Percentiles rank a stretch among this genome's conserved stretches.
Conservation (phyloP, 108 stramenopile genomes). For the Cyclotella cryptica region DNA sequence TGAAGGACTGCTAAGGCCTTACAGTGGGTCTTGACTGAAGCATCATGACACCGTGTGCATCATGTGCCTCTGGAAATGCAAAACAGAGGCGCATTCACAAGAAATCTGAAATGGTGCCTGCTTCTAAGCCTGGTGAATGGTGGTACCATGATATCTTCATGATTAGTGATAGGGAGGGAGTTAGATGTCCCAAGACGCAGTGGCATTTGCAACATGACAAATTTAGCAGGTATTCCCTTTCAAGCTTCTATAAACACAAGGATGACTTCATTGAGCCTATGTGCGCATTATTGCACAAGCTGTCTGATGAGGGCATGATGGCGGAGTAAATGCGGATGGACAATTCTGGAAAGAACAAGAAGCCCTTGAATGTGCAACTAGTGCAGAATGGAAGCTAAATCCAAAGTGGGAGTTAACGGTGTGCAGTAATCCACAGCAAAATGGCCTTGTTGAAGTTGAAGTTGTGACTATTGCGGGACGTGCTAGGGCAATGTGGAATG, state of each 20-base stretch:
- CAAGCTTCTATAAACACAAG: background rate
- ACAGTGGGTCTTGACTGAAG: background rate
- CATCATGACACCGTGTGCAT: background rate
- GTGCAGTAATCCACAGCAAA: background rate
- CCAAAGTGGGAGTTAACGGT: background rate
- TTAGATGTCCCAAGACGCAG: background rate
- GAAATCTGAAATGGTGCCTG: background rate
- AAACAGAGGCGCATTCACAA: background rate
- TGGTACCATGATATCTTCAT: background rate
- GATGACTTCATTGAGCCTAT: background rate
- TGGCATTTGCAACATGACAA: background rate
- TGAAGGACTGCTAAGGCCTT: background rate
- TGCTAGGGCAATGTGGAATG: background rate
- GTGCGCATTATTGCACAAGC: background rate
- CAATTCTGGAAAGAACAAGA: background rate
- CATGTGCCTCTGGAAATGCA: background rate
- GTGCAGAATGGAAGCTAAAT: constrained; percentile 1
- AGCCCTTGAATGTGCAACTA: background rate
- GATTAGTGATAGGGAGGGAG: background rate
- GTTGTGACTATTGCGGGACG: background rate
- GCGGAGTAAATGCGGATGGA: background rate
- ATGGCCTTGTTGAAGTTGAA: background rate
- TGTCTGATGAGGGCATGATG: background rate
- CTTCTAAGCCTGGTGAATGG: background rate
- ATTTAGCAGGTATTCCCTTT: background rate